Base-by-base conservation (phyloP, 2,329 filamentous ascomycete genomes). In the Colletotrichum gloeosporioides region DNA sequence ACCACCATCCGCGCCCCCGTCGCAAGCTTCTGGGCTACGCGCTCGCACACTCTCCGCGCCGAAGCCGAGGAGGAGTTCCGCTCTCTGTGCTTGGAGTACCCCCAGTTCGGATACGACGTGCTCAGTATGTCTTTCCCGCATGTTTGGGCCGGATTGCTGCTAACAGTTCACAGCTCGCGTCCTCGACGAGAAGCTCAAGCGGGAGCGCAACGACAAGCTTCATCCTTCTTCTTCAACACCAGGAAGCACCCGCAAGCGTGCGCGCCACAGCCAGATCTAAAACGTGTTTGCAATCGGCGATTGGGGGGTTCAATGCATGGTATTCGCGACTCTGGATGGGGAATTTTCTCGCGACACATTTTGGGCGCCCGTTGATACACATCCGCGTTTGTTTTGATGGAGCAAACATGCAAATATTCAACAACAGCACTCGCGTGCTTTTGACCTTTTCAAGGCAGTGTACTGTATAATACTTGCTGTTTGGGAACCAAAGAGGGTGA, bases 71-170 rank as follows among this genome's bases (percentile, higher is more conserved):
- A 92, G 8, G 95, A 98, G 86, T 98, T 98, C 90, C 92, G 93
- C 83, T 85, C 90, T 62, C 92, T 98, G 85, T 98, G 96, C 86
- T 87, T 98, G 83, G 95, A 98, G 86, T 96, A 93, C 83, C 96
- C 96, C 22, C 94, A 98, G 83, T 98, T 98, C 83, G 94, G 94
- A 82, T 98, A 96, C 87, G 96, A 98, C 84, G 95, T 99, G 72
- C 91, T 98, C 76, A 96, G 92, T 95, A 88, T 65, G n/a, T 31
- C 18, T 34, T 57, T 13, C 10, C 55, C 44, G 16, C 59, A n/a
- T 0, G 49, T 8, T 10, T 10, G 63, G 6, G 7, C 44, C 57
- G 13, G 13, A 7, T 25, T 25, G 8, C 16, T 78, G 70, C 79
- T 81, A 71, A 82, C 66, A 31, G 12, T 53, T 22, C 31, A 61